These are phyloP conservation scores for Corymbia citriodora DNA, from an alignment of 441 rosid genomes.

Conservation along the genomic window DNA sequence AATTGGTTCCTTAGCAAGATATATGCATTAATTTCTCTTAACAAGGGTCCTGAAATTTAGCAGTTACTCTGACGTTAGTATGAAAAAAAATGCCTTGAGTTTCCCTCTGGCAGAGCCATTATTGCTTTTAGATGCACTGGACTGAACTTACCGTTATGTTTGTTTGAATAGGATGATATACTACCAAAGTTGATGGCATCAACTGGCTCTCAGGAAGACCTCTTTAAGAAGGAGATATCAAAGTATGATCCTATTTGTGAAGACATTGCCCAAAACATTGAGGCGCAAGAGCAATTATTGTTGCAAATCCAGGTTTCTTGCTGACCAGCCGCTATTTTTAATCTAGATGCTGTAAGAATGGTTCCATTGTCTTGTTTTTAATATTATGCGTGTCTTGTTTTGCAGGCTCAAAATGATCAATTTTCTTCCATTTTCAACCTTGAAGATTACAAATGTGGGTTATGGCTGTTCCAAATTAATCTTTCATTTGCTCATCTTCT, in stretches of 20 bases:
- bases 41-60: neutral
- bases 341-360: neutral
- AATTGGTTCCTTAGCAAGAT: neutral
- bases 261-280: conserved; percentile 82
- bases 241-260: conserved; percentile 81
- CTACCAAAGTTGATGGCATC: conserved; percentile 94
- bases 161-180: conserved; percentile 74
- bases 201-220: conserved; percentile 87
- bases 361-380: neutral
- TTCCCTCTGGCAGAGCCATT: neutral
- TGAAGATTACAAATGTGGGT: conserved; percentile 87
- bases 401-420: conserved; percentile 86
- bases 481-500: neutral
- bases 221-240: conserved; percentile 85
- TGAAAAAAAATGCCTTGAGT: neutral
- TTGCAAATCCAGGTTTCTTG: conserved; percentile 81
- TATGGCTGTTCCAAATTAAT: neutral
- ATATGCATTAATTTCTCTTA: neutral
- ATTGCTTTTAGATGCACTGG: neutral
- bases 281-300: conserved; percentile 80
- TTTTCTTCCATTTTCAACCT: conserved; percentile 76
- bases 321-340: neutral
- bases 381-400: conserved; percentile 1
- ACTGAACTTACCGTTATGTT: neutral
- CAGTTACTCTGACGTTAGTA: neutral